phyloP scores from a whole-genome alignment of 345 rosid genomes.

The Boechera stricta region DNA sequence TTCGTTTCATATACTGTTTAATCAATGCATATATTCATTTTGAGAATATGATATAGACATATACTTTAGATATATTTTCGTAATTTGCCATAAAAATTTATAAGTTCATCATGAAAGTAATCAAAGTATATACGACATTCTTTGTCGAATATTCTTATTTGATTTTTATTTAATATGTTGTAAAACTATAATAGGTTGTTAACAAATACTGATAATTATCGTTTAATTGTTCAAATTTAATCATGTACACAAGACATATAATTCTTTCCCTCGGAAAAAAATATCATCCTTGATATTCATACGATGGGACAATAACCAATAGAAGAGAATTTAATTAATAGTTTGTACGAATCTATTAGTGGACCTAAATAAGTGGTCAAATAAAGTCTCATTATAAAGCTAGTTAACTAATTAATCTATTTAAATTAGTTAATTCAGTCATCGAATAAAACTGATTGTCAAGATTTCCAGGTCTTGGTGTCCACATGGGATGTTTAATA shows the following conservation, averaged over 20 bases:
- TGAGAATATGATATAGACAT: neutral
- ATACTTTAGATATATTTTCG: no score
- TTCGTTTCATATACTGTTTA: neutral
- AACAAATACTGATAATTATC: neutral
- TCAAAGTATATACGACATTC: no score
- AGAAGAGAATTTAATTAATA: neutral
- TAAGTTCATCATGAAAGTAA: no score
- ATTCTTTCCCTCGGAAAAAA: neutral
- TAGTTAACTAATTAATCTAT: neutral
- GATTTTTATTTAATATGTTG: no score
- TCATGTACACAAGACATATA: neutral
- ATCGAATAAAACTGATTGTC: conserved; percentile 16
- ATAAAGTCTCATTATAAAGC: conserved; percentile 21
- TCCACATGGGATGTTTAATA: conserved; percentile 16
- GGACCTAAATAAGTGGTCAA: conserved; percentile 35
- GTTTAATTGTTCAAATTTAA: neutral
- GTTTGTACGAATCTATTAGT: conserved; percentile 4
- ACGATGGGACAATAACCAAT: neutral
- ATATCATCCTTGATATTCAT: neutral
- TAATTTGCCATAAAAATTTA: no score
- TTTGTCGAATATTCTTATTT: no score
- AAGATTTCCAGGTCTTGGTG: conserved; percentile 25
- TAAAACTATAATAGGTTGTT: neutral
- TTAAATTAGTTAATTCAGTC: neutral
- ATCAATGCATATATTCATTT: neutral